Conservation (phyloP, 176 grass and related monocot species). For the Aegilops umbellulata region DNA sequence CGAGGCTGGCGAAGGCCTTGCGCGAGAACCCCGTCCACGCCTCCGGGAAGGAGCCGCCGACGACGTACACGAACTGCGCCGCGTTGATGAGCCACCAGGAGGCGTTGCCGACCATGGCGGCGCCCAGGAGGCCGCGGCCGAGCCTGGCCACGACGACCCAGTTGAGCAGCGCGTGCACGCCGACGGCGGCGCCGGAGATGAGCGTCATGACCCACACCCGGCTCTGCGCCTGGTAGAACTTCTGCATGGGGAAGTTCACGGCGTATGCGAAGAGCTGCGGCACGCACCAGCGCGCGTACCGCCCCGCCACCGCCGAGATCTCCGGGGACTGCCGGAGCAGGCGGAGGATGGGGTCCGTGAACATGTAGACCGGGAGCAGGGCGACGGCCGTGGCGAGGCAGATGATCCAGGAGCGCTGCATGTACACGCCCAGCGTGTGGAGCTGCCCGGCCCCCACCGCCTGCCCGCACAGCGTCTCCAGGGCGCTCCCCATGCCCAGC, state of each 20-base stretch:
- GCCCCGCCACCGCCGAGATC: conserved; percentile 39
- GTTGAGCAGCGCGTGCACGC: conserved; percentile 45
- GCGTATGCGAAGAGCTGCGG: conserved; percentile 62
- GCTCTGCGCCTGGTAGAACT: conserved; percentile 77
- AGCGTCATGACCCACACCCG: conserved; percentile 54
- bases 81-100: conserved; percentile 65
- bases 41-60: conserved; percentile 51
- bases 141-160: conserved; percentile 51
- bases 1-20: conserved; percentile 50
- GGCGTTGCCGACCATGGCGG: conserved; percentile 42
- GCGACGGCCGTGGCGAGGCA: conserved; percentile 32
- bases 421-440: conserved; percentile 64
- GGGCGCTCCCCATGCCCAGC: conserved; percentile 80
- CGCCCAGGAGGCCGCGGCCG: conserved; percentile 41
- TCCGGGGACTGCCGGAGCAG: conserved; percentile 44
- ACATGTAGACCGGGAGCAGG: conserved; percentile 49
- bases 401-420: conserved; percentile 83
- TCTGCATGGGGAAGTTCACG: conserved; percentile 72
- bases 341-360: conserved; percentile 49
- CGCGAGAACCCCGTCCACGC: conserved; percentile 65
- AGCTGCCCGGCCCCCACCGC: conserved; percentile 57
- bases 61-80: conserved; percentile 47
- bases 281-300: conserved; percentile 47
- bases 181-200: conserved; percentile 38
- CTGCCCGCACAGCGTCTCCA: conserved; percentile 85